phyloP scores from a whole-genome alignment of 2,329 filamentous ascomycete genomes.

The Eurotiales sp. region DNA sequence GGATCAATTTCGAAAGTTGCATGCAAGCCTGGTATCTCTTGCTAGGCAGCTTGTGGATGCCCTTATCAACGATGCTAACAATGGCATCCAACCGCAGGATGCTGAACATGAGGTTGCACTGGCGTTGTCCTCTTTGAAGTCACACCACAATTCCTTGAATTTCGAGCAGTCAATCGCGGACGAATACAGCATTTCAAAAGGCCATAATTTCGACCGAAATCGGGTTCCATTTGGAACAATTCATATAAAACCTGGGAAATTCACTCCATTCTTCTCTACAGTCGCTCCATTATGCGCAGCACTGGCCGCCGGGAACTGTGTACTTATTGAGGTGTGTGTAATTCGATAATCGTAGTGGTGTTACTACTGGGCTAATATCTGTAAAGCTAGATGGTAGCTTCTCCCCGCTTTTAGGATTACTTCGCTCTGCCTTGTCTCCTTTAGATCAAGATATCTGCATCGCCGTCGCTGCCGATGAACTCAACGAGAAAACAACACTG shows the following conservation, averaged over 20 bases:
- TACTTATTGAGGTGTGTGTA: constrained; percentile 39
- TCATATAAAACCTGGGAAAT: constrained; percentile 46
- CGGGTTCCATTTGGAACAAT: constrained; percentile 23
- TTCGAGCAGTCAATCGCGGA: neutral
- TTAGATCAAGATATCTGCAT: no score
- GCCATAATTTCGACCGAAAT: neutral
- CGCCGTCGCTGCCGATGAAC: no score
- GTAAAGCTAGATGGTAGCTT: constrained; percentile 9
- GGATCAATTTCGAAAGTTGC: constrained; percentile 1
- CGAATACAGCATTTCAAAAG: neutral
- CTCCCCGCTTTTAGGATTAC: neutral
- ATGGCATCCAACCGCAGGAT: neutral
- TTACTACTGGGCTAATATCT: no score
- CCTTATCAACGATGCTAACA: neutral
- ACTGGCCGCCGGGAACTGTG: constrained; percentile 50
- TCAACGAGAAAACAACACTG: no score
- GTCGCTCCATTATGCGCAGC: constrained; percentile 45
- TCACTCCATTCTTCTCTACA: constrained; percentile 48
- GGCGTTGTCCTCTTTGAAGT: neutral
- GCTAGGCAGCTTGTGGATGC: neutral
- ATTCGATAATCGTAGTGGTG: no score
- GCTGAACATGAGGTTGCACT: neutral
- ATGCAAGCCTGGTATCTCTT: neutral
- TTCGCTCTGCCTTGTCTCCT: no score
- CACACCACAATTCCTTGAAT: neutral